Conservation (phyloP, 148 eudicot species). For the Amaranthus palmeri region DNA sequence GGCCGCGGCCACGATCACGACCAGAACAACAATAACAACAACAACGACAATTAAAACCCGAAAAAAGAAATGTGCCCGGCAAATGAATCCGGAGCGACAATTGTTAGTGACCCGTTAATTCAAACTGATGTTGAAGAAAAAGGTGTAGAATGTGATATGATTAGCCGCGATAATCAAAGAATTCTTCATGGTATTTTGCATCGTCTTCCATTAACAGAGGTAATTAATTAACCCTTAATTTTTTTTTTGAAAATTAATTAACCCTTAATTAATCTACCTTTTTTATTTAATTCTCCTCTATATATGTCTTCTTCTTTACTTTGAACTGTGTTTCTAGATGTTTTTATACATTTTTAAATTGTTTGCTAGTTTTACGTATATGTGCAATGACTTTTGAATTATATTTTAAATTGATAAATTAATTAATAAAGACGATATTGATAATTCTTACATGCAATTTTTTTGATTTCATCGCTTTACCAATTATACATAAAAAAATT, state of each 20-base stretch:
- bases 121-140: conserved; percentile 2
- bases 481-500: too few species aligned
- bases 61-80: conserved; percentile 23
- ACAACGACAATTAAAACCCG: neutral
- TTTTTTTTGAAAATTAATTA: too few species aligned
- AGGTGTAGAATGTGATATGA: conserved; percentile 19
- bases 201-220: conserved; percentile 36
- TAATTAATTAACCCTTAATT: neutral
- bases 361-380: neutral
- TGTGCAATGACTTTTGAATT: neutral
- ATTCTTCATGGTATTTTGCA: conserved; percentile 20
- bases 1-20: neutral
- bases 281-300: neutral
- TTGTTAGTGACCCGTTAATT: conserved; percentile 20
- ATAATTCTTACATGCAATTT: too few species aligned
- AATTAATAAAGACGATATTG: too few species aligned
- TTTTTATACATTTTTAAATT: neutral
- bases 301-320: neutral
- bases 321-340: neutral
- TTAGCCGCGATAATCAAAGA: conserved; percentile 8
- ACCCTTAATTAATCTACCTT: too few species aligned
- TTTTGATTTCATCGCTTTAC: too few species aligned
- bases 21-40: conserved; percentile 2
- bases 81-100: conserved; percentile 20
- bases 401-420: too few species aligned